These are phyloP conservation scores for Rhynchospora breviuscula DNA, from an alignment of 176 grass and related monocot species.

Conservation along the genomic window DNA sequence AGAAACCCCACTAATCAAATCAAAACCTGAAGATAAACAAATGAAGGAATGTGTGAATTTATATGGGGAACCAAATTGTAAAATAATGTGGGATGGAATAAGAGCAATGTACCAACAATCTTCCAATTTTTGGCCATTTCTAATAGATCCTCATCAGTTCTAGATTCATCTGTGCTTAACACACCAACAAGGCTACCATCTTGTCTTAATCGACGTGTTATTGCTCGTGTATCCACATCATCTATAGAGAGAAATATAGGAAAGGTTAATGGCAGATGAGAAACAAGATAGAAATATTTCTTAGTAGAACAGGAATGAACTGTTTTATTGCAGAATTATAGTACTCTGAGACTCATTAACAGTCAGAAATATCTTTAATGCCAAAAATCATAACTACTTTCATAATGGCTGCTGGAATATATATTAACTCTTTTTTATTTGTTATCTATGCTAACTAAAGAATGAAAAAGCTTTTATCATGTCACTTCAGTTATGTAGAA, in stretches of 20 bases:
- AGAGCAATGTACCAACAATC: slow-evolving; percentile 70
- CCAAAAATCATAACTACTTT: too few species aligned
- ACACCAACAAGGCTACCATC: slow-evolving; percentile 98
- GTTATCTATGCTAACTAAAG: too few species aligned
- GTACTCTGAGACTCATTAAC: too few species aligned
- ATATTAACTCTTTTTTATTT: too few species aligned
- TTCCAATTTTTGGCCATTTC: slow-evolving; percentile 79
- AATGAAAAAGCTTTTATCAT: too few species aligned
- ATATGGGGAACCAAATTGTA: background rate
- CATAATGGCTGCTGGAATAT: too few species aligned
- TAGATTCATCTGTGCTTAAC: slow-evolving; percentile 75
- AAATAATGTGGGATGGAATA: background rate
- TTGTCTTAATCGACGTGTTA: slow-evolving; percentile 83
- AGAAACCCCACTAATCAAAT: slow-evolving; percentile 86
- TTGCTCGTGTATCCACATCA: slow-evolving; percentile 88
- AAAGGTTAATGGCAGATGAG: background rate
- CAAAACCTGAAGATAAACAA: slow-evolving; percentile 51
- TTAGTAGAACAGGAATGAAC: background rate
- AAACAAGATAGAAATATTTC: background rate
- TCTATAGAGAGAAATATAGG: slow-evolving; percentile 29
- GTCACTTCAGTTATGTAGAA: too few species aligned
- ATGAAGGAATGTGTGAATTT: background rate
- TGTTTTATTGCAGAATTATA: too few species aligned
- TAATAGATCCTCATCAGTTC: slow-evolving; percentile 53
- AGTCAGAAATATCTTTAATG: too few species aligned